phyloP scores from a whole-genome alignment of 805 yeast species.

The Yamadazyma sp. region DNA sequence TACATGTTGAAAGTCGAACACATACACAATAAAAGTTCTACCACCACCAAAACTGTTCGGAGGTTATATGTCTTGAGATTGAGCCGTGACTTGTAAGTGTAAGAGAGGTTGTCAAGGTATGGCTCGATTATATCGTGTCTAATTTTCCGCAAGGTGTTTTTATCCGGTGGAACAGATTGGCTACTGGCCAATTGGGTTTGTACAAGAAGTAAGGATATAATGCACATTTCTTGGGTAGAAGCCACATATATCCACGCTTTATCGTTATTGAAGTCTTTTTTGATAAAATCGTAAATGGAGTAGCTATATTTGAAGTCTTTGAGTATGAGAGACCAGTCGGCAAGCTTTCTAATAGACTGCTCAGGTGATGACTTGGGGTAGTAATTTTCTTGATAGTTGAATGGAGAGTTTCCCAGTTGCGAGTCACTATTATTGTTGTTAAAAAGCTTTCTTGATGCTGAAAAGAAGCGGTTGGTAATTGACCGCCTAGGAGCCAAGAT shows the following conservation, averaged over 20 bases:
- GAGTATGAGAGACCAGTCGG: slow-evolving; percentile 91
- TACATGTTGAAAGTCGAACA: slow-evolving; percentile 39
- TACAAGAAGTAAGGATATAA: slow-evolving; percentile 66
- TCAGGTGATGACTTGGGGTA: slow-evolving; percentile 67
- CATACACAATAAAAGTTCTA: slow-evolving; percentile 66
- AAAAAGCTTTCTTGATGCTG: slow-evolving; percentile 61
- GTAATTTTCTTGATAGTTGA: slow-evolving; percentile 51
- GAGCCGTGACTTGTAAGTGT: slow-evolving; percentile 72
- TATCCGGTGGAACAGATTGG: slow-evolving; percentile 26
- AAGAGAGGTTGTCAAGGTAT: slow-evolving; percentile 66
- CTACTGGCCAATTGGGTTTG: slow-evolving; percentile 39
- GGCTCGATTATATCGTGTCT: slow-evolving; percentile 58
- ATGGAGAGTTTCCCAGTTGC: slow-evolving; percentile 25
- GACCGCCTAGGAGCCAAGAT: slow-evolving; percentile 75
- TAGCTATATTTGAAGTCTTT: slow-evolving; percentile 85
- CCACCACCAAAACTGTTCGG: slow-evolving; percentile 61
- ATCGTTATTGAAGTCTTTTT: slow-evolving; percentile 73
- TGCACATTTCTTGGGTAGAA: slow-evolving; percentile 85
- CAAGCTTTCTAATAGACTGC: slow-evolving; percentile 74
- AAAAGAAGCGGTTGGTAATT: slow-evolving; percentile 68
- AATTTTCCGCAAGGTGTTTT: slow-evolving; percentile 45
- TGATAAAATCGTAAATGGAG: slow-evolving; percentile 76
- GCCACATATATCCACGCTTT: slow-evolving; percentile 82
- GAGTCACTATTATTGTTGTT: slow-evolving; percentile 21
- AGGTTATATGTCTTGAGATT: slow-evolving; percentile 68